Evolutionary conservation across 495 filamentous ascomycete species (phyloP).

Genomic region (Beverwykella pulmonaria): DNA sequence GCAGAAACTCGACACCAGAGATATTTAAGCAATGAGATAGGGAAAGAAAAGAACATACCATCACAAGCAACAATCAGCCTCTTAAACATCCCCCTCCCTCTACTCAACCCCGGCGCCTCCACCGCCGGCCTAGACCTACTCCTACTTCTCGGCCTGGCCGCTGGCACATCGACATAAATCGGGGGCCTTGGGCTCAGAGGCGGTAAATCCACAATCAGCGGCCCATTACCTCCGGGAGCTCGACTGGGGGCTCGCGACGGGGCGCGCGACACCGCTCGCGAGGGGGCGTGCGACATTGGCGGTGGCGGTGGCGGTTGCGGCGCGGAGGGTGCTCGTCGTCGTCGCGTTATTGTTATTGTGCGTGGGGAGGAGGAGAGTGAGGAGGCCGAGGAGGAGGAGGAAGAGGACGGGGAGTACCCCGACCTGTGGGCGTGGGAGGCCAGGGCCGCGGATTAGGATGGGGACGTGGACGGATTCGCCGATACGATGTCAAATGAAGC

Average conservation of each 20-base stretch:
- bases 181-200: not conserved
- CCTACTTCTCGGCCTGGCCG: conserved; percentile 5
- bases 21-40: no score
- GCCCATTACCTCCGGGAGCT: not conserved
- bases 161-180: conserved; percentile 14
- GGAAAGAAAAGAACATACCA: conserved; percentile 30
- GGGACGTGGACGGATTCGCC: no score
- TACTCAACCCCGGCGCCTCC: conserved; percentile 27
- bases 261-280: not conserved
- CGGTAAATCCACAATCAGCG: conserved; percentile 11
- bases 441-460: not conserved
- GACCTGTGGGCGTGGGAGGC: not conserved
- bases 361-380: not conserved
- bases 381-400: not conserved
- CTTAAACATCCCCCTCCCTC: conserved; percentile 38
- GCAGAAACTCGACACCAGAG: no score
- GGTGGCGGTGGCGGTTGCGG: not conserved
- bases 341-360: not conserved
- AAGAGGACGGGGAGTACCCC: not conserved
- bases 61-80: conserved; percentile 42
- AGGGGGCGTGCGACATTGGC: not conserved
- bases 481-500: no score
- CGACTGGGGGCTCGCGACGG: conserved; percentile 15
- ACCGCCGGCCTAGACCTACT: not conserved
- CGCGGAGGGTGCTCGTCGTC: not conserved